Evolutionary conservation across 768 basidiomycete genomes (phyloP).

Genomic region (Lentinula aciculospora): DNA sequence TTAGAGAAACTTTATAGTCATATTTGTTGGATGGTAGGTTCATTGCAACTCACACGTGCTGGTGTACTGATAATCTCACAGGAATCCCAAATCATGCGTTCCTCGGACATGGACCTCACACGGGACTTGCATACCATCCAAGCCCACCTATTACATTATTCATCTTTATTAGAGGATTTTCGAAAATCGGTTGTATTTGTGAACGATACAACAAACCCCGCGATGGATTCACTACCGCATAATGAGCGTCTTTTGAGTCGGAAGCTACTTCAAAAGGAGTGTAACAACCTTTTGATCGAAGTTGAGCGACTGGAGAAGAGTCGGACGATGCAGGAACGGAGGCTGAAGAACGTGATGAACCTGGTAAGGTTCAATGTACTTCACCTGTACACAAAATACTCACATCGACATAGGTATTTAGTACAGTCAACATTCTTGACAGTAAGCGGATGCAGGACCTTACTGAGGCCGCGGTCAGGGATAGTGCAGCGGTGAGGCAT

Average conservation of each 20-base stretch:
- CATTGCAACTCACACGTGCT: not conserved
- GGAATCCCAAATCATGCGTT: constrained; percentile 45
- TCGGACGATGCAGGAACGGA: constrained; percentile 39
- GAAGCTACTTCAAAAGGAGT: constrained; percentile 38
- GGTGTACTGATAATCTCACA: constrained; percentile 15
- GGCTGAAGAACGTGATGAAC: constrained; percentile 48
- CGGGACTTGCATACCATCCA: constrained; percentile 52
- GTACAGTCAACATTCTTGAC: constrained; percentile 52
- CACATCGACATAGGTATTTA: constrained; percentile 41
- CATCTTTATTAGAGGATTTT: constrained; percentile 50
- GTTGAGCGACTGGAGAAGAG: constrained; percentile 38
- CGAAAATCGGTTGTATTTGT: constrained; percentile 47
- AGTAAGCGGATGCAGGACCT: constrained; percentile 45
- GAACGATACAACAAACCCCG: constrained; percentile 43
- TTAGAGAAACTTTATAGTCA: constrained; percentile 47
- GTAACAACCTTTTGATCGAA: constrained; percentile 42
- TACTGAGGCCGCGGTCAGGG: constrained; percentile 37
- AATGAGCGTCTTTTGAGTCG: constrained; percentile 22
- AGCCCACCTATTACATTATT: constrained; percentile 56
- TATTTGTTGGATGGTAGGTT: constrained; percentile 41
- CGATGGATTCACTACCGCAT: constrained; percentile 32
- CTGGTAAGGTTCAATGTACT: constrained; percentile 30
- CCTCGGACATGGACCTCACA: constrained; percentile 39
- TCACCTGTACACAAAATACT: not conserved
- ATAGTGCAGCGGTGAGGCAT: constrained; percentile 4